Evolutionary conservation across 352 stramenopile genomes (phyloP), one percentile per base, ranked within the genome.

Genomic region (Plasmopara viticola): DNA sequence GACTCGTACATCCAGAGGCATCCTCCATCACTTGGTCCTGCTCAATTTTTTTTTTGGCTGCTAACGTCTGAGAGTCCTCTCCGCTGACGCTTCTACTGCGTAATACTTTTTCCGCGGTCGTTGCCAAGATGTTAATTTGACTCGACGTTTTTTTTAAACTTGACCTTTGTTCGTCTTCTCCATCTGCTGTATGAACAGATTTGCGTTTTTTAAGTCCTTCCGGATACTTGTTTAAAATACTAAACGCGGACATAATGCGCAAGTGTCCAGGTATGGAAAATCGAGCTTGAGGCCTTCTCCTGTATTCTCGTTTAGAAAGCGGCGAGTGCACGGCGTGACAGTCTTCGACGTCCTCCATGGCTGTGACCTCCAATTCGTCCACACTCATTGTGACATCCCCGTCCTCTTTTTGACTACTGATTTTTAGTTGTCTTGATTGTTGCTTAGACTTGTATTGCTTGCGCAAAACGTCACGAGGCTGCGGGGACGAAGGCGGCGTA

Each of bases 171-270:
- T 60, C 54, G 0, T 53, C 51, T 2, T 45, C 54, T 17, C 14
- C 42, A 13, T 68, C 62, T 7, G 65, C 43, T 15, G 53, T 46
- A 40, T 25, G 20, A 3, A 74, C 58, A 29, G 75, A 89, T 60
- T 91, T 91, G 43, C 82, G 75, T 60, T 92, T 92, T 10, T 77
- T 68, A 40, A 90, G 56, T 5, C 82, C 79, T 53, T 89, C 78
- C 1, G 78, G 78, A 20, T 74, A 80, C 49, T 82, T 83, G 30
- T 53, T 84, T 15, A 86, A 59, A 45, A 83, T 67, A 56, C 62
- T 81, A 48, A 86, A 84, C 8, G 74, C 66, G 38, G 78, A 82
- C 48, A 64, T 39, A 28, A 68, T 56, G 4, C 72, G 67, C 34
- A 89, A 58, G 53, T 89, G 73, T 2, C 69, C 67, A 9, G 73